A percentile compares a stretch with the other conserved stretches of the same genome.
Evolutionary conservation across 192 early-diverging fungal species (phyloP).

Genomic region (Geosiphon pyriformis): DNA sequence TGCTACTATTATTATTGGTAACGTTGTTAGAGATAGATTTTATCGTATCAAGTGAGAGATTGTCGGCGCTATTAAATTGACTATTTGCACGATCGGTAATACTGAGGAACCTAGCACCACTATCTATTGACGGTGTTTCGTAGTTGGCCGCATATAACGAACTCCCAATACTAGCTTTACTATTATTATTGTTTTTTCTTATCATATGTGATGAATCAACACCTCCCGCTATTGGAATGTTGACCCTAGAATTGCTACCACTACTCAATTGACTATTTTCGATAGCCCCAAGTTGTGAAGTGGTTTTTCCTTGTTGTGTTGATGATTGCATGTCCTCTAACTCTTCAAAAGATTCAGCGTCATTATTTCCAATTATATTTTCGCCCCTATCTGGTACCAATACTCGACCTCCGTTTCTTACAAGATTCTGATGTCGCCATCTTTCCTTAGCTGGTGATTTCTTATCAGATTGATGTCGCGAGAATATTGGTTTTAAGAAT

Average conservation of each 20-base stretch:
- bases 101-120: neutral
- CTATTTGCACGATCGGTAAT: neutral
- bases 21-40: neutral
- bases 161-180: neutral
- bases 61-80: neutral
- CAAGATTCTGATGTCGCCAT: slow-evolving; percentile 2
- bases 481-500: slow-evolving; percentile 79
- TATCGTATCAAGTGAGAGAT: neutral
- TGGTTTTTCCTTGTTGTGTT: neutral
- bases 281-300: too few species aligned
- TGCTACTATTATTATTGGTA: neutral
- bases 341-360: neutral
- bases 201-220: too few species aligned
- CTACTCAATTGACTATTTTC: too few species aligned
- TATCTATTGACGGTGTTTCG: neutral
- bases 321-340: neutral
- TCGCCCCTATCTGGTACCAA: neutral
- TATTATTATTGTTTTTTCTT: neutral
- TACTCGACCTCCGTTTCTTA: neutral
- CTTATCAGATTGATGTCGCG: slow-evolving; percentile 19
- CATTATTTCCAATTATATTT: neutral
- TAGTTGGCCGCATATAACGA: too few species aligned
- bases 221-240: too few species aligned
- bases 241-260: too few species aligned
- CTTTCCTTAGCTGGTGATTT: neutral